phyloP scores from a whole-genome alignment of 768 basidiomycete species.

The Termitomyces sp. region DNA sequence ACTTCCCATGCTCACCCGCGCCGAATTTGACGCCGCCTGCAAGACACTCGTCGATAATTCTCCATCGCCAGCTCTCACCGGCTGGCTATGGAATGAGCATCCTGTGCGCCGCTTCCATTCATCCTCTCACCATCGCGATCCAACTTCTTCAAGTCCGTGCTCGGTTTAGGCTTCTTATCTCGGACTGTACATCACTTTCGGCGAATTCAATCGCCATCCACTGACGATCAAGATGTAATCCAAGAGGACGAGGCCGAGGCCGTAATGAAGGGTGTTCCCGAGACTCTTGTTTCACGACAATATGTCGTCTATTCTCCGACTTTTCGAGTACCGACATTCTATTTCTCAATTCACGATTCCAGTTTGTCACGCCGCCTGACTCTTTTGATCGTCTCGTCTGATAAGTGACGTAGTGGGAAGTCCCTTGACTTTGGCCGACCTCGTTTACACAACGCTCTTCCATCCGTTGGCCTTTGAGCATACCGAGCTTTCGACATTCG shows the following conservation, averaged over 20 bases:
- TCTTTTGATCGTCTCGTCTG: constrained; percentile 6
- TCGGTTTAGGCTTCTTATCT: constrained; percentile 47
- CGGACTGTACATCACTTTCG: constrained; percentile 31
- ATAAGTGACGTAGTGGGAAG: constrained; percentile 52
- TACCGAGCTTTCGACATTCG: constrained; percentile 49
- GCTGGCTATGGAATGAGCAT: constrained; percentile 67
- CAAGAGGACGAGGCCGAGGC: constrained; percentile 41
- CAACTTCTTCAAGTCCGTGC: constrained; percentile 27
- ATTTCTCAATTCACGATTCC: constrained; percentile 67
- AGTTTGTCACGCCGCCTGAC: constrained; percentile 49
- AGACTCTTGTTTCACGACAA: constrained; percentile 51
- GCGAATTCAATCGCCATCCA: constrained; percentile 12
- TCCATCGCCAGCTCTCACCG: constrained; percentile 20
- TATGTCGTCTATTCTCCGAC: constrained; percentile 76
- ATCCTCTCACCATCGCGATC: constrained; percentile 4
- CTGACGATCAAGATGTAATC: constrained; percentile 18
- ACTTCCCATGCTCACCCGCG: constrained; percentile 49
- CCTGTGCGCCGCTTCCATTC: constrained; percentile 37
- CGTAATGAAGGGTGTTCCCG: constrained; percentile 15
- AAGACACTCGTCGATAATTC: constrained; percentile 40
- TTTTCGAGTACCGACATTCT: constrained; percentile 81
- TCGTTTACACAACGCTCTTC: constrained; percentile 62
- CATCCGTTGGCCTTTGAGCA: constrained; percentile 43
- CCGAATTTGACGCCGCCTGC: constrained; percentile 60
- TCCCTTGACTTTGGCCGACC: constrained; percentile 54